Percentiles rank a stretch among this genome's conserved stretches.
Evolutionary conservation across 306 rosid species (phyloP).

Genomic region (cucumber (Cucumis sativus)): Cucumber_9930_V3 NC_026656.2:4237501-4238000

Average conservation of each 20-base stretch:
- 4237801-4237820: too few species aligned
- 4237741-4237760: too few species aligned
- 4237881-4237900: too few species aligned
- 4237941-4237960: background rate
- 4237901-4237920: too few species aligned
- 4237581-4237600: constrained; percentile 31
- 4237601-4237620: constrained; percentile 51
- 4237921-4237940: too few species aligned
- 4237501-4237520: constrained; percentile 22
- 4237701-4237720: constrained; percentile 46
- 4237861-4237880: too few species aligned
- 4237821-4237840: too few species aligned
- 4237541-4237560: constrained; percentile 50
- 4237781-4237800: too few species aligned
- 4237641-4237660: constrained; percentile 70
- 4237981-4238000: background rate
- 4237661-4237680: constrained; percentile 42
- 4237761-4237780: too few species aligned
- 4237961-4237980: background rate
- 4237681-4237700: constrained; percentile 52
- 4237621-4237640: constrained; percentile 46
- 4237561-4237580: constrained; percentile 45
- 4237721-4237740: too few species aligned
- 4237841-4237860: too few species aligned
- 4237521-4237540: constrained; percentile 33